A percentile compares a stretch with the other conserved stretches of the same genome.
Conservation (phyloP, 2,329 filamentous ascomycete genomes). For the Ceratocystis eucalypticola region DNA sequence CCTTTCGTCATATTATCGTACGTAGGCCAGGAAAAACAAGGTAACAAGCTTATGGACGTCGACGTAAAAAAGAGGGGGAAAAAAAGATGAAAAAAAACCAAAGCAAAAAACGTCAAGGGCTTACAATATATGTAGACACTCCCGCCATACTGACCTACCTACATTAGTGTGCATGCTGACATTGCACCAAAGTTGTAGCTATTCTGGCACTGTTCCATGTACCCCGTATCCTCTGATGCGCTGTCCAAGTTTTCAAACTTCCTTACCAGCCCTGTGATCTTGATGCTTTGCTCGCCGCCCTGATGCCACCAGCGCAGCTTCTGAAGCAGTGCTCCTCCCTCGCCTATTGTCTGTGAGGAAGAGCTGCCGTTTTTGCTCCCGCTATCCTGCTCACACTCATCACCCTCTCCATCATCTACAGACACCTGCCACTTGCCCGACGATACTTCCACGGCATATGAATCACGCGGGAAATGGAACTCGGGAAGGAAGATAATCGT, state of each 20-base stretch:
- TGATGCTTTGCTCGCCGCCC: slow-evolving; percentile 68
- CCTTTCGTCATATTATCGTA: background rate
- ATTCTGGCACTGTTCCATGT: slow-evolving; percentile 54
- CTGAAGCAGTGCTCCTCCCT: slow-evolving; percentile 57
- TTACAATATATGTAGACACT: background rate
- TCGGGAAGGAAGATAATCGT: slow-evolving; percentile 80
- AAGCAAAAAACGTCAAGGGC: background rate
- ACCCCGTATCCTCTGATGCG: slow-evolving; percentile 56
- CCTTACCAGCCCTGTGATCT: slow-evolving; percentile 58
- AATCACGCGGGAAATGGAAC: slow-evolving; percentile 74
- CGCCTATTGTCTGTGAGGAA: slow-evolving; percentile 21
- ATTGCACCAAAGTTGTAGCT: slow-evolving; percentile 32
- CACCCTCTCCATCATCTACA: slow-evolving; percentile 40
- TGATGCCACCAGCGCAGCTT: slow-evolving; percentile 85
- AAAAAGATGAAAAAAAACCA: background rate
- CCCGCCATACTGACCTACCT: background rate
- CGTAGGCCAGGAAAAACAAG: no score
- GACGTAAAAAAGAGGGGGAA: background rate
- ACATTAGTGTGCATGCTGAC: slow-evolving; percentile 42
- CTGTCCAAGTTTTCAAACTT: slow-evolving; percentile 36
- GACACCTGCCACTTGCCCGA: slow-evolving; percentile 85
- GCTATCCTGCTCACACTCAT: slow-evolving; percentile 7
- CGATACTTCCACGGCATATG: slow-evolving; percentile 58
- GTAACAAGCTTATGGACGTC: background rate
- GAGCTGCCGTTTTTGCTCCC: background rate